Percentiles rank a stretch among this genome's conserved stretches.
These are phyloP conservation scores for Fraxinus floribunda DNA, from an alignment of 305 asterid species.

Conservation along the genomic window DNA sequence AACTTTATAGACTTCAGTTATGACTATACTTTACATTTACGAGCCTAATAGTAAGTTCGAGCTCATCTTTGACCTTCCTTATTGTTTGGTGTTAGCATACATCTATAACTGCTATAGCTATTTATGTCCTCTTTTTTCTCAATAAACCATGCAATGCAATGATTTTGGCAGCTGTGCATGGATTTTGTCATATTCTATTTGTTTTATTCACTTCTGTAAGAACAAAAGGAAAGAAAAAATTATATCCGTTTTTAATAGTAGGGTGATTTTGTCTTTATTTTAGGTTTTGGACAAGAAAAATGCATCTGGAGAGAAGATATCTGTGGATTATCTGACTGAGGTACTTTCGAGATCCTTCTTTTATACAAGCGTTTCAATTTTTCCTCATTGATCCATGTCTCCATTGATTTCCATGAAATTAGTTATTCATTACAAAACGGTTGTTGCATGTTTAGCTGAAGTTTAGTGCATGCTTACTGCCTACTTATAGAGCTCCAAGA, in stretches of 20 bases:
- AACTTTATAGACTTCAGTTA: not conserved
- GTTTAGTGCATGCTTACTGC: not conserved
- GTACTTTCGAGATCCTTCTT: conserved; percentile 39
- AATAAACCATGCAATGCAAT: not conserved
- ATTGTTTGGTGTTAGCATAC: not conserved
- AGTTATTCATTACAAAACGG: not conserved
- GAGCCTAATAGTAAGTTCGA: not conserved
- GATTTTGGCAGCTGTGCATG: not conserved
- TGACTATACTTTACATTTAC: not conserved
- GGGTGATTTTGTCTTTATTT: conserved; percentile 15
- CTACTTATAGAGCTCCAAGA: not conserved
- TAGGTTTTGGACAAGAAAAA: conserved; percentile 70
- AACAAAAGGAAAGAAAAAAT: not conserved
- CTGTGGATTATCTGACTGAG: conserved; percentile 60
- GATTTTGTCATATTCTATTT: not conserved
- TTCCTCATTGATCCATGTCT: conserved; percentile 18
- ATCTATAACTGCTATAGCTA: not conserved
- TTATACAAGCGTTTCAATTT: not conserved
- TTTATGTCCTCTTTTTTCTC: not conserved
- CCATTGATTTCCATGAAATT: not conserved
- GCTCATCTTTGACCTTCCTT: not conserved
- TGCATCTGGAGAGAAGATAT: conserved; percentile 43
- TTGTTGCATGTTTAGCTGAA: not conserved
- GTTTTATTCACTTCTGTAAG: not conserved
- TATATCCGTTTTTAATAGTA: not conserved